phyloP scores from a whole-genome alignment of 148 eudicot genomes.

The Camellia granthamiana region DNA sequence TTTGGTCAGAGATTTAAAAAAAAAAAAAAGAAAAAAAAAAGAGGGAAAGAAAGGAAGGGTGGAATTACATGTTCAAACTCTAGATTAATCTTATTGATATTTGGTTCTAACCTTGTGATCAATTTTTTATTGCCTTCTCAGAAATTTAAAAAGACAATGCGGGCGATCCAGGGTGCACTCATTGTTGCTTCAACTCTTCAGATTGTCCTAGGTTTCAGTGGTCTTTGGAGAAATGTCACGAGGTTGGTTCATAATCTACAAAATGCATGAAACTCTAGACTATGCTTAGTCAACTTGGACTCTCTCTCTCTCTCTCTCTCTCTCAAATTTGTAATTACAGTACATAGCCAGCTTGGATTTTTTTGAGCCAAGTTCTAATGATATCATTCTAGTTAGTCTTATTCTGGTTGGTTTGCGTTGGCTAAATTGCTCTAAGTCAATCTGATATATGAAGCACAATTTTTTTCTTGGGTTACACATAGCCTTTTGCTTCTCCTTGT shows the following conservation, averaged over 20 bases:
- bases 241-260: constrained; percentile 41
- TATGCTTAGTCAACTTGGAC: not conserved
- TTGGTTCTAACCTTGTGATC: constrained; percentile 4
- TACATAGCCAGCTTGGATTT: not conserved
- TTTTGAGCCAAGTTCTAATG: not conserved
- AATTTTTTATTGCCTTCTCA: constrained; percentile 21
- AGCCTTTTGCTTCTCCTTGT: not conserved
- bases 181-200: constrained; percentile 95
- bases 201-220: constrained; percentile 95
- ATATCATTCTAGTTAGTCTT: not conserved
- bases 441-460: not conserved
- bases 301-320: not conserved
- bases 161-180: constrained; percentile 89
- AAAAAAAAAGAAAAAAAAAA: not conserved
- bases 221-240: constrained; percentile 93
- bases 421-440: not conserved
- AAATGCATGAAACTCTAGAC: not conserved
- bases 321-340: not conserved
- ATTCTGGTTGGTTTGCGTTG: not conserved
- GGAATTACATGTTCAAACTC: constrained; percentile 5
- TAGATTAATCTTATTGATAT: constrained; percentile 2
- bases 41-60: constrained; percentile 16
- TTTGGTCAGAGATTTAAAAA: not conserved
- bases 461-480: not conserved
- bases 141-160: constrained; percentile 82